Base-by-base conservation (phyloP, 139 green algal genomes). In the Chlorella sorokiniana region DNA sequence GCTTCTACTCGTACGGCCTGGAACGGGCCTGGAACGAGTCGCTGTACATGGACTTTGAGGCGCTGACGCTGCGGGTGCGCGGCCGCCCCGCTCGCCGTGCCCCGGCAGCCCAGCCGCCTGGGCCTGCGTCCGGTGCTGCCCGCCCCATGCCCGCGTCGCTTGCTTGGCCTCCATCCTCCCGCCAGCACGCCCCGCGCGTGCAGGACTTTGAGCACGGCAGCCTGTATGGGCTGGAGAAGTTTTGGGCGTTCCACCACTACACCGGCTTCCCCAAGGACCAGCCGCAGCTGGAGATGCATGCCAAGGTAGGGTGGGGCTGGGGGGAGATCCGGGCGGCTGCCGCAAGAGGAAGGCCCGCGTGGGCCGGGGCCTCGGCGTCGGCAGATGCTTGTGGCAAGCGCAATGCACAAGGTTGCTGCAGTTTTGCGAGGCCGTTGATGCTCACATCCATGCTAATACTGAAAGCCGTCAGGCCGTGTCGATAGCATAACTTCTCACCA, bases 181-280 rank as follows among this genome's bases (percentile, higher is more conserved):
- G 25, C 27, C 2, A 40, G 8, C 40, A 40, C 41, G 6, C 14
- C 9, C 37, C 38, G 37, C 23, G 4, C 74, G 35, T 44, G 27
- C 85, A 94, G 85, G 92, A 96, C 79, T 96, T 92, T 82, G 86
- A 95, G 64, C 67, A 81, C 37, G 92, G 91, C 67, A 92, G 86
- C 83, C 83, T 99, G 77, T 99, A 99, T 80, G 96, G 96, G 0
- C 88, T 99, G 65, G 96, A 99, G 88, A 99, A 99, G 89, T 92
- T 96, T 69, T 95, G 91, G 91, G 95, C 95, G 10, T 99, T 96
- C 88, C 96, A 99, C 87, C 94, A 97, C 87, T 99, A 99, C 87
- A 80, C 79, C 38, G 92, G 92, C 61, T 79, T 96, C 33, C 94
- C 94, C 42, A 67, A 88, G 82, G 83, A 83, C 87, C 74, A 31